Base-by-base conservation (phyloP, 208 protist species). In the Wallacemonas rigidus region DNA sequence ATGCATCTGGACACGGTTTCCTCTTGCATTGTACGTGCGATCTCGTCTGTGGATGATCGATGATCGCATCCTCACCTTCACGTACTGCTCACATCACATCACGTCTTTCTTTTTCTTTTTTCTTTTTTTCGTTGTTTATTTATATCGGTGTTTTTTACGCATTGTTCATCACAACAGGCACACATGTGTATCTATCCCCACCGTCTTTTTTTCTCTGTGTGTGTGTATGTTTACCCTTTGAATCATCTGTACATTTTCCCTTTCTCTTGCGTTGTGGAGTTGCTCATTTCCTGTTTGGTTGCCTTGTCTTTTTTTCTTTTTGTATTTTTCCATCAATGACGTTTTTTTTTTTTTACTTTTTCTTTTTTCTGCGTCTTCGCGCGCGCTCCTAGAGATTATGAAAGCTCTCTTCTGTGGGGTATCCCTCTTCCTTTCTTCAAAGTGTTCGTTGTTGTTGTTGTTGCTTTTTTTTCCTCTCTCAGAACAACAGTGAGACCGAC, bases 211-310 rank as follows among this genome's bases (percentile, higher is more conserved):
- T 1, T 50, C 1, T 72, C 0, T 76, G 44, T 65, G 56, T 64
- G 63, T 65, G 71, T 69, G 57, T 67, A 57, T 69, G 48, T 58
- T 41, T 69, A 48, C 58, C 47, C 57, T 71, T 56, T 35, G 60
- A 65, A 39, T 40, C 15, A 14, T 9, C 14, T 41, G 38, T 62
- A 43, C 56, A 43, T 36, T 36, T 38, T 1, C 14, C 6, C 35
- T 43, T 62, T 62, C 43, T 62, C 6, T 62, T 62, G 35, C 26
- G 53, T 58, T 58, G 53, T 58, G 1, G 9, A 58, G 26, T 58
- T 58, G 65, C 55, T 71, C 67, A 14, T 48, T 55, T 70, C 63
- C 39, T 15, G 8, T 51, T 55, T n/a, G 26, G 6, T 68, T 38
- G 14, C 41, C 51, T 51, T n/a, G 26, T 26, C 26, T 26, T 26